Evolutionary conservation across 148 eudicot species (phyloP), one percentile per base, ranked within the genome.

Genomic region (Chenopodium suecicum): DNA sequence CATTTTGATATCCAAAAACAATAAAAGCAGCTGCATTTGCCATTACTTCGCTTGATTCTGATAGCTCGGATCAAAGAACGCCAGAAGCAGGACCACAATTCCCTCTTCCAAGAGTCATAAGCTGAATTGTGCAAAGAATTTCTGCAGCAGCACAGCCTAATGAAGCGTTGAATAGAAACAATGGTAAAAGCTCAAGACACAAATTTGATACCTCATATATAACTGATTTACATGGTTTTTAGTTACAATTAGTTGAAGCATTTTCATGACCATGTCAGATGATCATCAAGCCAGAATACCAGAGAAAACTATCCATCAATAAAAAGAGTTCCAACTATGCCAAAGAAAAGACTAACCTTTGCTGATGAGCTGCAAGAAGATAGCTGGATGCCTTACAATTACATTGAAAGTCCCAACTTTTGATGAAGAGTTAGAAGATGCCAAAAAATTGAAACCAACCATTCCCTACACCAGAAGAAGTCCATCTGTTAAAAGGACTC

Each of bases 1-100:
- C 23, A 23, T 23, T 23, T 23, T 23, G 23, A 23, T 23, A 23
- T 23, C 23, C 23, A 23, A 23, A 23, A 23, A 23, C 23, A 23
- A 23, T 23, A 23, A 23, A 23, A 56, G 98, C 98, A 32, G 92
- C 97, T 47, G 93, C 96, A 66, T 90, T 74, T 65, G 98, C 96
- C 60, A 86, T 95, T 80, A 84, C 77, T 19, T 86, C 91, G 16
- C 82, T 92, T 44, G 91, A 91, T 76, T 75, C 88, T 9, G 83
- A 76, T 58, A 25, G 14, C 10, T 50, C 48, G 10, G 87, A 88
- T 64, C 80, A 80, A 47, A 86, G 79, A 66, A 83, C 54, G 77
- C 77, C 62, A 25, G 76, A 56, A 60, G 46, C 66, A 22, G 88
- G 69, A 34, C 83, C 80, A 7, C 80, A 80, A 54, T 65, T 78